Base-by-base conservation (phyloP, 208 protist species). In the Leishmania guyanensis region DNA sequence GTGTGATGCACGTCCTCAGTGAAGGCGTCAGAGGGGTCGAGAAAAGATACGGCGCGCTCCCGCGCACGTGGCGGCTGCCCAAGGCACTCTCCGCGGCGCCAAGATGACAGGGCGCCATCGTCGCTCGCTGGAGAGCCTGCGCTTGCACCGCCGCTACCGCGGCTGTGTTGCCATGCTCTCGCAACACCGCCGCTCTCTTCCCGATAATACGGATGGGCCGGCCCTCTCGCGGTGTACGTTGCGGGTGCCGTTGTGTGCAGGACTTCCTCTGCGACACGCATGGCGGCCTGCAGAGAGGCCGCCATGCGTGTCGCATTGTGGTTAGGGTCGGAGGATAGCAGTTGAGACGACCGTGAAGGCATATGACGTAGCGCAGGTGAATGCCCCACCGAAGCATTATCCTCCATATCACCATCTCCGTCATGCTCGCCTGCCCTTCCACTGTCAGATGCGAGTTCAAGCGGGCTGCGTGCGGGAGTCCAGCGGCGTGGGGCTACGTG, bases 261-360 rank as follows among this genome's bases (percentile, higher is more conserved):
- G 1, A 85, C 82, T 62, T 85, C 77, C 48, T 85, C 77, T 39
- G 82, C 82, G 12, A 85, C 77, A 1, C 71, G 82, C 70, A 81
- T 22, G 14, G 82, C 82, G 29, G 69, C 54, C 8, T 56, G 60
- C 12, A 78, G 77, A 36, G 58, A 43, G 26, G 53, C 26, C 33
- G 46, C n/a, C 46, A 46, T 22, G 53, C 33, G 14, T 22, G 48
- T 48, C 48, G 48, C 51, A 54, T 36, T 53, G 33, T 51, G 3
- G 65, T 33, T 53, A 5, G n/a, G 43, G 3, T 5, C 2, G 12
- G 26, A 22, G 26, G 36, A 71, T 36, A 36, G 43, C 48, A 10
- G 9, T 60, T 39, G 48, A 60, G 36, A 43, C 50, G 46, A 16
- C 17, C 16, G 33, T 22, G 64, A 33, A 39, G 65, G 20, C 43